Percentiles rank a stretch among this genome's conserved stretches.
Evolutionary conservation across 345 rosid species (phyloP).

Genomic region (Eucalyptus viminalis): DNA sequence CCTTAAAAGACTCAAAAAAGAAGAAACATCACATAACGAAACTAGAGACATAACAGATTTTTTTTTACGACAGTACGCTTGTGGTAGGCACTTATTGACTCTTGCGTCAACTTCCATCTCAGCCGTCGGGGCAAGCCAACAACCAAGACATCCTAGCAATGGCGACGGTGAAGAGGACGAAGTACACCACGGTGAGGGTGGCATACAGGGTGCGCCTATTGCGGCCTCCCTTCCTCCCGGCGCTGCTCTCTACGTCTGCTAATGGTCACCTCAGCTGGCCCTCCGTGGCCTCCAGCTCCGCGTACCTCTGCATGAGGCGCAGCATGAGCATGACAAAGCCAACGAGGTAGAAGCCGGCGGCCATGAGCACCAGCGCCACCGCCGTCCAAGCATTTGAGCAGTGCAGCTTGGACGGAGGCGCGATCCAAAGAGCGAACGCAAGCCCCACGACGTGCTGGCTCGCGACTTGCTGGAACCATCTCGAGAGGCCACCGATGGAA

Average conservation of each 20-base stretch:
- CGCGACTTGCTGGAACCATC: neutral
- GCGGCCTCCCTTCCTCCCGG: neutral
- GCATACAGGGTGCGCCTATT: fast-evolving
- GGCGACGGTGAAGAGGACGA: neutral
- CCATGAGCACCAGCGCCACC: neutral
- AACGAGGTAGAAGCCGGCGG: neutral
- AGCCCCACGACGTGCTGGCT: neutral
- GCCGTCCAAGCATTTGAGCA: neutral
- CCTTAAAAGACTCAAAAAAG: no score
- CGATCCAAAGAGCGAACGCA: neutral
- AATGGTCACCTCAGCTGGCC: neutral
- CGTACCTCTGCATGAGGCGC: neutral
- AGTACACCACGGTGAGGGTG: neutral
- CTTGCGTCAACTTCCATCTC: neutral
- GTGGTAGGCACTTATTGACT: neutral
- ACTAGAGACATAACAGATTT: neutral
- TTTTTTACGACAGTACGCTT: neutral
- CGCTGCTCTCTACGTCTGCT: neutral
- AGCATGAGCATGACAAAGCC: neutral
- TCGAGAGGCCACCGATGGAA: neutral
- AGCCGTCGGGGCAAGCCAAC: neutral
- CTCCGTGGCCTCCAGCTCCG: neutral
- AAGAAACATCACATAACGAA: neutral
- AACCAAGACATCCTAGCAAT: neutral
- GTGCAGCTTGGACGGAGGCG: neutral